Conservation (phyloP, 192 early-diverging fungal genomes). For the Irineochytrium annulatum region DNA sequence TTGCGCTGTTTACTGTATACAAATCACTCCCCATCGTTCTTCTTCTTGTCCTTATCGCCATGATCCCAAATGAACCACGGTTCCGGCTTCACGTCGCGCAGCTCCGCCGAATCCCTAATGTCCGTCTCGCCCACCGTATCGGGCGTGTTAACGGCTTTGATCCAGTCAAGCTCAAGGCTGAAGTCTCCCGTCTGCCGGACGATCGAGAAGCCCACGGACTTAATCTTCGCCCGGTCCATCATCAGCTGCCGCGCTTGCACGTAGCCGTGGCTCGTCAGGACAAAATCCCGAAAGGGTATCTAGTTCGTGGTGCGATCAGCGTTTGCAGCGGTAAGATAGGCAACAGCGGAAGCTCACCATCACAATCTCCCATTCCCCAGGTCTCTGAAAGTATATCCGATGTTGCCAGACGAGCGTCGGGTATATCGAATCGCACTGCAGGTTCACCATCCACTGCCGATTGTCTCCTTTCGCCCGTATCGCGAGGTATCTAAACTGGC, state of each 20-base stretch:
- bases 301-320: constrained; percentile 15
- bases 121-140: constrained; percentile 74
- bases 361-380: constrained; percentile 89
- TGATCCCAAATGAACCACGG: constrained; percentile 19
- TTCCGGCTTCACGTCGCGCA: background rate
- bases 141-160: constrained; percentile 80
- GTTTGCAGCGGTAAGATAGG: background rate
- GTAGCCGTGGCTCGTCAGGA: constrained; percentile 83
- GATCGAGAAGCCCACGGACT: constrained; percentile 86
- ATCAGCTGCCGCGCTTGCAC: constrained; percentile 79
- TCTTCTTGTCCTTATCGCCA: constrained; percentile 9
- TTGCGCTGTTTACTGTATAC: no score
- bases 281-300: constrained; percentile 93
- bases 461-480: constrained; percentile 76
- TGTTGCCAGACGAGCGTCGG: constrained; percentile 91
- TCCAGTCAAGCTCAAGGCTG: constrained; percentile 82
- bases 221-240: constrained; percentile 81
- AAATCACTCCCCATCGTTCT: no score
- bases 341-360: constrained; percentile 49
- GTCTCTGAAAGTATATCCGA: constrained; percentile 76
- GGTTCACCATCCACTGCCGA: constrained; percentile 89
- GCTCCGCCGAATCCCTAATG: constrained; percentile 37
- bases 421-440: constrained; percentile 80
- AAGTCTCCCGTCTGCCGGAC: constrained; percentile 82
- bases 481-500: constrained; percentile 77